Evolutionary conservation across 2,329 filamentous ascomycete species (phyloP).

Genomic region (Tolypocladium pustulatum): DNA sequence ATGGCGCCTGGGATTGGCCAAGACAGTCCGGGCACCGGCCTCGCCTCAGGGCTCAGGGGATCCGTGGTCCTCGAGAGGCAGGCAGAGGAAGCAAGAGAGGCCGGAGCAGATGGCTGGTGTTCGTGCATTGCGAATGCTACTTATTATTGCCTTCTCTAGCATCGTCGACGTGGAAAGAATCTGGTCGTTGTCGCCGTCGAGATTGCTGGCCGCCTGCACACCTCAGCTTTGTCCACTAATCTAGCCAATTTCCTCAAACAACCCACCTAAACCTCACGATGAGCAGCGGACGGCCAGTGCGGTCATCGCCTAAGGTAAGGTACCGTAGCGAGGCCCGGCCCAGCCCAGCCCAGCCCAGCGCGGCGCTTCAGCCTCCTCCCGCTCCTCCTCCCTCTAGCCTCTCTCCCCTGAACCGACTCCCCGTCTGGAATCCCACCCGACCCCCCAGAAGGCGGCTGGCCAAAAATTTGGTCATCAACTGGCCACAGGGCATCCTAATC

Average conservation of each 20-base stretch:
- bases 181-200: not conserved
- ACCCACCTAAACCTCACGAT: not conserved
- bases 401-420: slow-evolving; percentile 4
- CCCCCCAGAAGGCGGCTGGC: slow-evolving; percentile 24
- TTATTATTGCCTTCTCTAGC: not conserved
- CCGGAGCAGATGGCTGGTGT: not conserved
- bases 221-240: not conserved
- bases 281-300: too few relatives aligned
- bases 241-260: not conserved
- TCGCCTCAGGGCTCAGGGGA: not conserved
- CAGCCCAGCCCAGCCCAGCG: not conserved
- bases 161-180: not conserved
- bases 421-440: slow-evolving; percentile 5
- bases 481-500: not conserved
- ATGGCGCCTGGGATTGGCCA: not conserved
- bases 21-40: not conserved
- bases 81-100: not conserved
- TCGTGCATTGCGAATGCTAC: not conserved
- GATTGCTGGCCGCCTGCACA: not conserved
- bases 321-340: too few relatives aligned
- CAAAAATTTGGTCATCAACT: slow-evolving; percentile 11
- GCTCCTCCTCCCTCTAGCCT: not conserved
- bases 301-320: too few relatives aligned
- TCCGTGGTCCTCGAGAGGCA: not conserved
- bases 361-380: not conserved